Base-by-base conservation (phyloP, 2,329 filamentous ascomycete species). In the Triangularia setosa region DNA sequence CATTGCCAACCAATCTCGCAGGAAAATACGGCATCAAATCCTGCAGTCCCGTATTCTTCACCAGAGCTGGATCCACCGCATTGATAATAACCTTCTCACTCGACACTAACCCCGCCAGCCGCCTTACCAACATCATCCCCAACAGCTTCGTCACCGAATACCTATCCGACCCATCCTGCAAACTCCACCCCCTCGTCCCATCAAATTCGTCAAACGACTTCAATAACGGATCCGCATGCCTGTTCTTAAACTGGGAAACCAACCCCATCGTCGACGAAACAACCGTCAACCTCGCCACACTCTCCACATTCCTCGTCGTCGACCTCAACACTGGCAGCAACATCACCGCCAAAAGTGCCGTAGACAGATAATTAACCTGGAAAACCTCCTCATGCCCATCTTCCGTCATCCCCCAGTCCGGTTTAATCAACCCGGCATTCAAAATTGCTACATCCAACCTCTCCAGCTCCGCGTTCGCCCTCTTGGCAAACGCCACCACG, bases 291-390 rank as follows among this genome's bases (percentile, higher is more conserved):
- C 60, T 24, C 6, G 16, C 27, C 1, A 9, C 33, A 14, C 33
- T 28, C 5, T 52, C 16, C 4, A 14, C 11, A n/a, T 35, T 35
- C 54, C 65, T 78, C 18, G 77, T 71, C 4, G 48, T 25, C 8
- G 16, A 35, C 61, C 78, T 77, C 1, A 84, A 72, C 28, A 78
- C 78, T 0, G 82, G 83, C 1, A 85, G 69, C 2, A 85, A 63
- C 0, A 84, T 72, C 0, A 83, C 67, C 0, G 76, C 78, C 0
- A 85, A 73, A 1, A 85, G 69, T 18, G 82, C 77, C 0, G 80
- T 84, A 33, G 75, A 79, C 62, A 85, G 76, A 14, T 83, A 81
- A 63, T 85, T 85, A 40, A 80, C 77, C 0, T 81, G 82, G 44
- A 85, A 71, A 0, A 75, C 79, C 35, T 72, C 72, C 65, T 85